These are phyloP conservation scores for Yamadazyma sp. DNA, from an alignment of 805 yeast species.

Conservation along the genomic window DNA sequence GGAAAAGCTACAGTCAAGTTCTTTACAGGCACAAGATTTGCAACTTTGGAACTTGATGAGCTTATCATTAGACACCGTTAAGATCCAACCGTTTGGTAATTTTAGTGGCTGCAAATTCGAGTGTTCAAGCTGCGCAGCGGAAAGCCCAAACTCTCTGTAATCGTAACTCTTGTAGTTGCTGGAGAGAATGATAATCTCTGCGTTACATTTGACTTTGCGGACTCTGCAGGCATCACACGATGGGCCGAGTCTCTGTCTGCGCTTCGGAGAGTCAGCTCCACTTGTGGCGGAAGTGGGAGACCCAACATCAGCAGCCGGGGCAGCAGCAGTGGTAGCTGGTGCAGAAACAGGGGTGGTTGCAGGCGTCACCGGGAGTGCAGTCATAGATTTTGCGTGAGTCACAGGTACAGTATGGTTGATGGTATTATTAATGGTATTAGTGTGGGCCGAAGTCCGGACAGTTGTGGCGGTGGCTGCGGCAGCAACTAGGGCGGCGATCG, in stretches of 20 bases:
- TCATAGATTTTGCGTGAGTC: neutral
- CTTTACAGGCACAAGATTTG: constrained; percentile 50
- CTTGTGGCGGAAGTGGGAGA: no score
- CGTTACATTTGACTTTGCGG: constrained; percentile 73
- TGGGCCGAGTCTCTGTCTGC: constrained; percentile 71
- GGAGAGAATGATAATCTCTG: constrained; percentile 49
- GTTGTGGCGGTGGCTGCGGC: constrained; percentile 6
- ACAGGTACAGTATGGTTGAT: neutral
- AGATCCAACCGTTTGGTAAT: constrained; percentile 6
- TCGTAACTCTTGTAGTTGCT: constrained; percentile 5
- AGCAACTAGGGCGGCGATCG: constrained; percentile 9
- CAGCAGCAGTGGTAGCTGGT: neutral
- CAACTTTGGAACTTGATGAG: constrained; percentile 55
- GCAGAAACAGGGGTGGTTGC: constrained; percentile 1
- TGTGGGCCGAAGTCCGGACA: neutral
- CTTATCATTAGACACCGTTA: constrained; percentile 26
- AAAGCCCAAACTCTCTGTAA: constrained; percentile 4
- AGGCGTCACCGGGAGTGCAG: neutral
- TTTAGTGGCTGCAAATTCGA: neutral
- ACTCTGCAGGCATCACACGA: constrained; percentile 70
- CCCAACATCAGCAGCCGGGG: neutral
- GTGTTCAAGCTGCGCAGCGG: constrained; percentile 5
- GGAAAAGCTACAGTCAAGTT: constrained; percentile 52
- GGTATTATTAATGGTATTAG: neutral
- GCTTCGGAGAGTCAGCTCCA: constrained; percentile 23